Conservation (phyloP, 176 grass and related monocot genomes). For the Areca catechu region DNA sequence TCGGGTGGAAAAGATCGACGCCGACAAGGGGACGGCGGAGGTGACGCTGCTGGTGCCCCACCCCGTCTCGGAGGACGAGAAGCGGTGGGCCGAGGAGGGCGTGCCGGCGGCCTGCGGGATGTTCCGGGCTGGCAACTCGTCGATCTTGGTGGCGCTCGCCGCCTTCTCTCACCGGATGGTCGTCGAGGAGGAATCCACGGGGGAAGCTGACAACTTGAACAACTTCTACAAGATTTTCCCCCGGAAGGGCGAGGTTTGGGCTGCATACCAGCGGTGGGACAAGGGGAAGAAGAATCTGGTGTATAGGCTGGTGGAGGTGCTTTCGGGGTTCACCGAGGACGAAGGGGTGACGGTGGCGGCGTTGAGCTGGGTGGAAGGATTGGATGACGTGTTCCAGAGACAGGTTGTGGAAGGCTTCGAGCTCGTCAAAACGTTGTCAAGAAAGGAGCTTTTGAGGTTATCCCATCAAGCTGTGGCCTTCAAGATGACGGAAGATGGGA, state of each 20-base stretch:
- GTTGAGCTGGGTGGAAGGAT: background rate
- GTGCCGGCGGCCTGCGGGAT: no score
- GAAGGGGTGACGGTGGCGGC: background rate
- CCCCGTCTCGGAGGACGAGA: no score
- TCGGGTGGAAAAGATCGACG: no score
- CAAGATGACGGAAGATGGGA: background rate
- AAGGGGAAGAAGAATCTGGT: background rate
- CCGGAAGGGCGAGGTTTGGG: background rate
- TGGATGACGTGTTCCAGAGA: background rate
- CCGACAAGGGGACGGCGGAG: no score
- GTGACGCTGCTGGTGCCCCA: no score
- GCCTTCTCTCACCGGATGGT: no score
- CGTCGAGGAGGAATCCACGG: no score
- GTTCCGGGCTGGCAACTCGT: no score
- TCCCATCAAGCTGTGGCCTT: background rate
- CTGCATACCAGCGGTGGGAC: background rate
- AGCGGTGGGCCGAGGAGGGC: no score
- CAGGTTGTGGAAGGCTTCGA: background rate
- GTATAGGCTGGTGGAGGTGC: background rate
- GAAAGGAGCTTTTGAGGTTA: constrained; percentile 1
- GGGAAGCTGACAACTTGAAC: no score
- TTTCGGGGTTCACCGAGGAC: background rate
- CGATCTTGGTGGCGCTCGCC: no score
- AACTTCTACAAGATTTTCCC: background rate
- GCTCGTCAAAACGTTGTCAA: background rate